Percentiles rank a stretch among this genome's conserved stretches.
Conservation (phyloP, 257 asterid species). For the Solanum chiquidenum region DNA sequence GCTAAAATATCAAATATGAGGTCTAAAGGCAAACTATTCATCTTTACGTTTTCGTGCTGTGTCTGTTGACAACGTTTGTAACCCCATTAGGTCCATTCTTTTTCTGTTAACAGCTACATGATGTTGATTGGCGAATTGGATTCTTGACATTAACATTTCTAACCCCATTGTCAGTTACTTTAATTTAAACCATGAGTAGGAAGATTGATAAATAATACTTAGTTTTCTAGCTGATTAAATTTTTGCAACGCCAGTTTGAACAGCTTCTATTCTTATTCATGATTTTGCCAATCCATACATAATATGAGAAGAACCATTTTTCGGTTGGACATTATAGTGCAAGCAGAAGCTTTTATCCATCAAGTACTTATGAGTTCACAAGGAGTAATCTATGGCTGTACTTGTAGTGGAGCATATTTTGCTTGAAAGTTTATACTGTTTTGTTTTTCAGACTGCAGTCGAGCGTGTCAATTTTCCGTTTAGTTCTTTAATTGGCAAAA, state of each 20-base stretch:
- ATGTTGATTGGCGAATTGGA: not conserved
- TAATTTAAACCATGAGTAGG: not conserved
- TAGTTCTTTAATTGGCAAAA: not conserved
- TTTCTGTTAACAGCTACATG: not conserved
- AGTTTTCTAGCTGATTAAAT: not conserved
- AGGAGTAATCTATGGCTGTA: not conserved
- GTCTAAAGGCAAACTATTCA: not conserved
- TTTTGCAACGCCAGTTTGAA: not conserved
- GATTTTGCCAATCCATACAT: not conserved
- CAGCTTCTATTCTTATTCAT: not conserved
- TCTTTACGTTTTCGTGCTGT: not conserved
- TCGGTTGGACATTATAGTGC: not conserved
- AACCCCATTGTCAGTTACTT: not conserved
- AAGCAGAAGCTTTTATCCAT: not conserved
- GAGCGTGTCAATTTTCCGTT: not conserved
- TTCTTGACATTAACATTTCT: not conserved
- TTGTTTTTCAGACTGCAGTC: not conserved
- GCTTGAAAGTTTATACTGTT: not conserved
- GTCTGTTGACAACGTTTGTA: not conserved
- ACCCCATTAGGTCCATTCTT: not conserved
- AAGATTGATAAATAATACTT: not conserved
- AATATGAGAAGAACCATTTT: not conserved
- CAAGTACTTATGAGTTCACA: not conserved
- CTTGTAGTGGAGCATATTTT: not conserved
- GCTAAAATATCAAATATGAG: not conserved